Conservation (phyloP, 352 stramenopile species). For the Phytophthora colocasiae region DNA sequence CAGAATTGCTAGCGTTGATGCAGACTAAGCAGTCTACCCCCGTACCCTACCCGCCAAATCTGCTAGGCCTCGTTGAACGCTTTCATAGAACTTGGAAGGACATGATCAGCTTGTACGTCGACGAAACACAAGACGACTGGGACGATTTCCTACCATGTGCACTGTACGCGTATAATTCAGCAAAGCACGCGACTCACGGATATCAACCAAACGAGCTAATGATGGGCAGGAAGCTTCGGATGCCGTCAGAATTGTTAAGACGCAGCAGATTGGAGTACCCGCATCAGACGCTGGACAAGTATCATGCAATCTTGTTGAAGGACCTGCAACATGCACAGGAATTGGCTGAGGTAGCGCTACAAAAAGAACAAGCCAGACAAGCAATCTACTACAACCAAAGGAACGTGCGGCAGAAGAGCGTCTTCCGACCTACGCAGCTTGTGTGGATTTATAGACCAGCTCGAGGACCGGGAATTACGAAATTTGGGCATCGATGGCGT, state of each 20-base stretch:
- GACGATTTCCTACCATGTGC: slow-evolving; percentile 19
- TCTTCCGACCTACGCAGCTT: no score
- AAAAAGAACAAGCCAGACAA: no score
- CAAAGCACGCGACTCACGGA: background rate
- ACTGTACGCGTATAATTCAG: slow-evolving; percentile 7
- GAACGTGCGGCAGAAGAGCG: no score
- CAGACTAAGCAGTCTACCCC: slow-evolving; percentile 25
- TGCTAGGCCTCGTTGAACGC: slow-evolving; percentile 17
- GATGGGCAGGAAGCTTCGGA: slow-evolving; percentile 7
- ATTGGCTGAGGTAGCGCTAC: background rate
- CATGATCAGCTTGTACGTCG: slow-evolving; percentile 22
- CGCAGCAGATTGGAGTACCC: slow-evolving; percentile 1
- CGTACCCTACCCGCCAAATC: slow-evolving; percentile 25
- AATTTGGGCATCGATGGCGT: background rate
- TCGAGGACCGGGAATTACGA: background rate
- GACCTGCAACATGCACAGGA: background rate
- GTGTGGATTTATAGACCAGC: background rate
- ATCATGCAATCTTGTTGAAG: background rate
- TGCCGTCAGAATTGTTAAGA: slow-evolving; percentile 1
- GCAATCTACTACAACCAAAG: no score
- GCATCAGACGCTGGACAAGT: background rate
- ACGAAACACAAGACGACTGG: slow-evolving; percentile 22
- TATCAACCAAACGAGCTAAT: slow-evolving; percentile 17
- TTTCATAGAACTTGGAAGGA: slow-evolving; percentile 34
- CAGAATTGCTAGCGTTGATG: slow-evolving; percentile 13